These are phyloP conservation scores for Colletotrichum costaricense DNA, from an alignment of 2,329 filamentous ascomycete species.

Conservation along the genomic window DNA sequence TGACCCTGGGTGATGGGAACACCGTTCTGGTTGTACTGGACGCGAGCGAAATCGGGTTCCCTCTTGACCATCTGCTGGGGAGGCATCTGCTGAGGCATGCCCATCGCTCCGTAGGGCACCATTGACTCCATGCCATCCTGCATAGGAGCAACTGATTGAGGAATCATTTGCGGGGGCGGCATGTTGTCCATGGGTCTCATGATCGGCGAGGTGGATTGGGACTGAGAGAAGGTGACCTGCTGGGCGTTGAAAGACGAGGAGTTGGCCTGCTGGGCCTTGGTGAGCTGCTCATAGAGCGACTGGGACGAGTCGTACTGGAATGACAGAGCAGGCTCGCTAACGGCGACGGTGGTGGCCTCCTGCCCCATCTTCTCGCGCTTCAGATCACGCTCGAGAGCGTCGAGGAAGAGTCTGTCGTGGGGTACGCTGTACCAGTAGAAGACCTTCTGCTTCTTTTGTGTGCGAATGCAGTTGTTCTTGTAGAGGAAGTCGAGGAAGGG, in stretches of 20 bases:
- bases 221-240: conserved; percentile 74
- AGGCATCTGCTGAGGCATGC: conserved; percentile 41
- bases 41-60: conserved; percentile 83
- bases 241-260: conserved; percentile 95
- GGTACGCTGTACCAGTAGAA: conserved; percentile 99
- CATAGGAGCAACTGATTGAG: conserved; percentile 66
- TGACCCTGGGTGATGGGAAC: conserved; percentile 85
- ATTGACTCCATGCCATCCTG: conserved; percentile 78
- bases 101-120: conserved; percentile 75
- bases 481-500: conserved; percentile 98
- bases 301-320: conserved; percentile 99
- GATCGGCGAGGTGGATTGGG: conserved; percentile 87
- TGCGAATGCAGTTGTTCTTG: conserved; percentile 99
- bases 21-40: conserved; percentile 93
- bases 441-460: conserved; percentile 99
- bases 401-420: conserved; percentile 95
- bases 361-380: conserved; percentile 99
- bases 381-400: conserved; percentile 94
- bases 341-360: conserved; percentile 95
- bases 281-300: conserved; percentile 98
- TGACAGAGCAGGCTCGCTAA: conserved; percentile 95
- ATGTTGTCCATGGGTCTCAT: conserved; percentile 93
- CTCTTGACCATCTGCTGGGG: conserved; percentile 80
- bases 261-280: conserved; percentile 98
- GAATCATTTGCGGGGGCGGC: conserved; percentile 89